Evolutionary conservation across 1,284 basidiomycete genomes (phyloP).

Genomic region (Kalmanozyma brasiliensis): DNA sequence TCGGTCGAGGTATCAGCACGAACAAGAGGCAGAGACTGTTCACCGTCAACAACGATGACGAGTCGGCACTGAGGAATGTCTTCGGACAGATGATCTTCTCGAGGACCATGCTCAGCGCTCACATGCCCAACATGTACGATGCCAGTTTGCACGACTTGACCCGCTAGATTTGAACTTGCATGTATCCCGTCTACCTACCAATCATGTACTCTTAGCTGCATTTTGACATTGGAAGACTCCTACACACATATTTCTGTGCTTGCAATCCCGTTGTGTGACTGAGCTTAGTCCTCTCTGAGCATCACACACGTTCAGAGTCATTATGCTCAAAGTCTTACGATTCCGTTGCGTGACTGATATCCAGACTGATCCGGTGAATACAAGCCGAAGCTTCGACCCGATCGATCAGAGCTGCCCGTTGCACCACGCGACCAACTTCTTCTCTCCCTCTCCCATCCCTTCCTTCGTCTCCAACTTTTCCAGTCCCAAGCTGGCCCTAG

Average conservation of each 20-base stretch:
- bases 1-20: no score
- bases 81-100: conserved; percentile 84
- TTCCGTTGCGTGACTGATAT: no score
- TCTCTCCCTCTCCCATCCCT: conserved; percentile 10
- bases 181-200: background rate
- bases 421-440: conserved; percentile 31
- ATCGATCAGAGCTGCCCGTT: conserved; percentile 34
- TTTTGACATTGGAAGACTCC: no score
- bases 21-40: conserved; percentile 32
- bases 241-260: no score
- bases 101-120: conserved; percentile 79
- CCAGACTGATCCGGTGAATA: no score
- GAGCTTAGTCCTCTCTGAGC: no score
- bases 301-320: no score
- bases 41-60: conserved; percentile 20
- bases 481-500: conserved; percentile 27
- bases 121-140: conserved; percentile 73
- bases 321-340: no score
- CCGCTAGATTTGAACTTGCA: conserved; percentile 3
- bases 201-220: background rate
- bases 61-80: conserved; percentile 69
- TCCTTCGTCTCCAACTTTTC: conserved; percentile 12
- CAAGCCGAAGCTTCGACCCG: no score
- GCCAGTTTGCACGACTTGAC: conserved; percentile 31
- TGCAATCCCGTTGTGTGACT: no score